Conservation (phyloP, 441 rosid genomes). For the Biscutella laevigata region DNA sequence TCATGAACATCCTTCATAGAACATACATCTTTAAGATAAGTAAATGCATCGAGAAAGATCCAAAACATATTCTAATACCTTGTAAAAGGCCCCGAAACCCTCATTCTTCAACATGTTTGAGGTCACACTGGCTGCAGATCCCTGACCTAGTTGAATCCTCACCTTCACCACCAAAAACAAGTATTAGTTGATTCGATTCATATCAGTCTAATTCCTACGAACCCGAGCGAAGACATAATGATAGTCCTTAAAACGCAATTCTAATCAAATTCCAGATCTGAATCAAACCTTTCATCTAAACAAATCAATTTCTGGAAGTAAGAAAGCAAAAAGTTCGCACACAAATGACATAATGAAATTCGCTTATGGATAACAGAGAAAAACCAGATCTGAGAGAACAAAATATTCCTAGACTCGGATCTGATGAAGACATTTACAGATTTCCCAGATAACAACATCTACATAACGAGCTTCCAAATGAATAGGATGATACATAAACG, state of each 20-base stretch:
- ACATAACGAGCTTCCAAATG: neutral
- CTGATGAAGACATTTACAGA: slow-evolving; percentile 14
- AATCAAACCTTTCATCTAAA: neutral
- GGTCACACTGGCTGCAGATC: slow-evolving; percentile 77
- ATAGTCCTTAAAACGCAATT: neutral
- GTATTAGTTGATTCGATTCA: slow-evolving; percentile 2
- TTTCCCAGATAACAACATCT: neutral
- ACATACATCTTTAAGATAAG: neutral
- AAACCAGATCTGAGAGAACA: slow-evolving; percentile 14
- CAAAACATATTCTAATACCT: slow-evolving; percentile 37
- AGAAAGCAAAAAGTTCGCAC: neutral
- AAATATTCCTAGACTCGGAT: slow-evolving; percentile 14
- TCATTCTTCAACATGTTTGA: slow-evolving; percentile 78
- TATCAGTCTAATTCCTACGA: neutral
- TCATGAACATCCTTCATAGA: neutral
- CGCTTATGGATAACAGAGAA: no score
- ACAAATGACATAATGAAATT: no score
- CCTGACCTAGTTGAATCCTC: slow-evolving; percentile 96
- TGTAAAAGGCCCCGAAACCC: slow-evolving; percentile 82
- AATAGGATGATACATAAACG: neutral
- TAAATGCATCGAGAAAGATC: neutral
- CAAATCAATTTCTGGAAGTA: no score
- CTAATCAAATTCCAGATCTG: slow-evolving; percentile 22
- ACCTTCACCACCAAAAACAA: slow-evolving; percentile 45
- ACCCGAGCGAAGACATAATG: neutral